phyloP scores from a whole-genome alignment of 305 asterid genomes.

The Petunia hybrid region DNA sequence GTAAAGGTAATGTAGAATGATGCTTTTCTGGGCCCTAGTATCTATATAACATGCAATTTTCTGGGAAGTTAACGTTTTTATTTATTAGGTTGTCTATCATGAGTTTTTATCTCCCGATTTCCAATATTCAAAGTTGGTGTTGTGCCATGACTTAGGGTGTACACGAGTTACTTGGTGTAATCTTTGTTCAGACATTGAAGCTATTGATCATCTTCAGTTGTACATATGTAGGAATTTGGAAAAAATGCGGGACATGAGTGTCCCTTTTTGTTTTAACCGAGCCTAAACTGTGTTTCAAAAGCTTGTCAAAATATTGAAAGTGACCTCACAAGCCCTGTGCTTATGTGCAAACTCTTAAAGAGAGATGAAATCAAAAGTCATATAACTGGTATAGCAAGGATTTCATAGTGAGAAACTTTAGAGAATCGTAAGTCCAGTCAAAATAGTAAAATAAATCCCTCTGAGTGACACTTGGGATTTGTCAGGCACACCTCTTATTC shows the following conservation, averaged over 20 bases:
- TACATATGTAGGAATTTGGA: not conserved
- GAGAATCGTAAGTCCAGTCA: too few species aligned
- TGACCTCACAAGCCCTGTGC: not conserved
- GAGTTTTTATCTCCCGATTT: not conserved
- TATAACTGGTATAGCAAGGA: too few species aligned
- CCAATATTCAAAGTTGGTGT: not conserved
- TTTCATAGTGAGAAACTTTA: too few species aligned
- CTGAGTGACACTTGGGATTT: too few species aligned
- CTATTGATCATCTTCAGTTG: not conserved
- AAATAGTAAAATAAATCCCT: too few species aligned
- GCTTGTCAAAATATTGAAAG: not conserved
- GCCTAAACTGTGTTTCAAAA: not conserved
- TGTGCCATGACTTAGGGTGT: not conserved
- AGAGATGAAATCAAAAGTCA: not conserved
- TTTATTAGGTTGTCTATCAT: too few species aligned
- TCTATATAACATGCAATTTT: not conserved
- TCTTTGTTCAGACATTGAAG: not conserved
- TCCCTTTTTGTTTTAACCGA: not conserved
- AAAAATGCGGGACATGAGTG: not conserved
- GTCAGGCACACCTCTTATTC: not conserved
- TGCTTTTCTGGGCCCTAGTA: not conserved
- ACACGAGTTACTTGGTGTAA: not conserved
- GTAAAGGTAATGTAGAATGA: conserved; percentile 69
- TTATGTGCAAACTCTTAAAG: not conserved
- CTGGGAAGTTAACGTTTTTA: too few species aligned